phyloP scores from a whole-genome alignment of 2,329 filamentous ascomycete genomes.

The Aspergillus fischeri region DNA sequence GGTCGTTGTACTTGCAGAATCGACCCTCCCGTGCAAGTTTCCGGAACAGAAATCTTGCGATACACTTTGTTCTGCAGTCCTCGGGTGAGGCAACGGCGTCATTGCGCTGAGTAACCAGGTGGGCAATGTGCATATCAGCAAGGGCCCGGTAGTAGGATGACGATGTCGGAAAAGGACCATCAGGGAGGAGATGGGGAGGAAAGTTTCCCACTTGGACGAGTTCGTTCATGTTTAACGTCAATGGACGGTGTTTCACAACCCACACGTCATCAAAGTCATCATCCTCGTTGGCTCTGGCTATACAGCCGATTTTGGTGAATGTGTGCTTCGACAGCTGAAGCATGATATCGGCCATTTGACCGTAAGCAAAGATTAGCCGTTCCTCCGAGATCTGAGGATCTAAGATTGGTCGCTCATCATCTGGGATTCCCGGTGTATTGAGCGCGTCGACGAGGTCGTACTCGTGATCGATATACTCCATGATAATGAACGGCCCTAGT shows the following conservation, averaged over 20 bases:
- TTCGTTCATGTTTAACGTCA: slow-evolving; percentile 43
- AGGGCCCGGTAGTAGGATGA: slow-evolving; percentile 37
- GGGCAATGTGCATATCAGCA: slow-evolving; percentile 41
- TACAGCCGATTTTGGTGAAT: slow-evolving; percentile 36
- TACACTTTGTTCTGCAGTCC: slow-evolving; percentile 18
- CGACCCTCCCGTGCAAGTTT: too few relatives aligned
- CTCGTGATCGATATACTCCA: slow-evolving; percentile 18
- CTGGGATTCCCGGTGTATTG: not conserved
- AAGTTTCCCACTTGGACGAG: slow-evolving; percentile 22
- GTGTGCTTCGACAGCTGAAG: slow-evolving; percentile 33
- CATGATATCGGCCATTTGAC: slow-evolving; percentile 39
- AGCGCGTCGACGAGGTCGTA: not conserved
- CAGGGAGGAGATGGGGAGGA: slow-evolving; percentile 7
- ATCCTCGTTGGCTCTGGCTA: slow-evolving; percentile 18
- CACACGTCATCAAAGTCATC: slow-evolving; percentile 17
- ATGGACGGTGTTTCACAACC: slow-evolving; percentile 28
- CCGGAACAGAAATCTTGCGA: slow-evolving; percentile 11
- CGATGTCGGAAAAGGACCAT: slow-evolving; percentile 21
- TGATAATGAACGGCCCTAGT: slow-evolving; percentile 31
- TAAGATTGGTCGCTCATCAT: slow-evolving; percentile 11
- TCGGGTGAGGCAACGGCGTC: slow-evolving; percentile 27
- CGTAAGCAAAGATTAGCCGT: slow-evolving; percentile 34
- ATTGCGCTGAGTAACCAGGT: slow-evolving; percentile 38
- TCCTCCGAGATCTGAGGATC: slow-evolving; percentile 32
- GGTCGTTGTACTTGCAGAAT: slow-evolving; percentile 13